These are phyloP conservation scores for Cladosporium velox DNA, from an alignment of 2,329 filamentous ascomycete genomes.

Conservation along the genomic window DNA sequence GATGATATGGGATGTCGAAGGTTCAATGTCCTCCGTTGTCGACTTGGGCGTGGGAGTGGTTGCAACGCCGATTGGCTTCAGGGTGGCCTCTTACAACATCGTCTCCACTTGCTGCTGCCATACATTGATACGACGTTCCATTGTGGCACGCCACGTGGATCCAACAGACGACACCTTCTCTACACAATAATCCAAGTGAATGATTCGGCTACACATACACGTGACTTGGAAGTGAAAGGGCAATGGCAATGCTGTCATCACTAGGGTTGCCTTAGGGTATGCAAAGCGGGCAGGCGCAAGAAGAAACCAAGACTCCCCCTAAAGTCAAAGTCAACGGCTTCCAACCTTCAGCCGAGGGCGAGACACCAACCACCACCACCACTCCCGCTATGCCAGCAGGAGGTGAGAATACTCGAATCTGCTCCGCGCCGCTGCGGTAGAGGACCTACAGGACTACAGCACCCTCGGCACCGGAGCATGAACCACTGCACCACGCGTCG, in stretches of 20 bases:
- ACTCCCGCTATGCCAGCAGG: conserved; percentile 6
- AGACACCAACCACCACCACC: conserved; percentile 1
- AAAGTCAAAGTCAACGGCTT: not conserved
- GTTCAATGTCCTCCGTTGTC: not conserved
- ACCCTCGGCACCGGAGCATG: not conserved
- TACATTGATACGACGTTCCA: not conserved
- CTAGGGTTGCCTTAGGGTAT: not conserved
- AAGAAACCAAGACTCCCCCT: not conserved
- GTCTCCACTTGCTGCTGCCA: not conserved
- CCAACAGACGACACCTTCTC: not conserved
- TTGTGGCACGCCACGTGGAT: not conserved
- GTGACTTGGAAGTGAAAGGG: not conserved
- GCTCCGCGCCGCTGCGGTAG: conserved; percentile 10
- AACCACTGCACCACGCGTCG: not conserved
- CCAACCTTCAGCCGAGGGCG: conserved; percentile 4
- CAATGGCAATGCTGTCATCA: not conserved
- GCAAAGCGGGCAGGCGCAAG: not conserved
- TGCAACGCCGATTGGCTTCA: conserved; percentile 15
- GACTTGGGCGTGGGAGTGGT: conserved; percentile 4
- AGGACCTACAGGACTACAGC: conserved; percentile 5
- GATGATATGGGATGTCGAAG: not conserved
- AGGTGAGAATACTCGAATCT: not conserved
- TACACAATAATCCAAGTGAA: not conserved
- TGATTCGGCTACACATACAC: not conserved
- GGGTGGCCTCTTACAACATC: not conserved